These are phyloP conservation scores for Aspergillus uvarum DNA, from an alignment of 2,329 filamentous ascomycete species.

Conservation along the genomic window DNA sequence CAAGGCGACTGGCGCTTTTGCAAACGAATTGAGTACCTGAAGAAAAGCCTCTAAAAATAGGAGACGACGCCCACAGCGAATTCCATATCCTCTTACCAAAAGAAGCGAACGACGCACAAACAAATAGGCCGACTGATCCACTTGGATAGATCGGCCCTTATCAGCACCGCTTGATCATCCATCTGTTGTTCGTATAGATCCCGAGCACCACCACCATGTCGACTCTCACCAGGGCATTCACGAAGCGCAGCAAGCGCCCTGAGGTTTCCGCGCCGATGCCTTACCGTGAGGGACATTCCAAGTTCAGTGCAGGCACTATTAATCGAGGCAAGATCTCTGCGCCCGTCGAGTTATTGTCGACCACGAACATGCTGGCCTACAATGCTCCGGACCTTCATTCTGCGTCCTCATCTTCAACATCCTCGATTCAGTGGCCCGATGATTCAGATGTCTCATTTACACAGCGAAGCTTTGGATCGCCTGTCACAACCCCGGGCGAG, in stretches of 20 bases:
- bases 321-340: slow-evolving; percentile 67
- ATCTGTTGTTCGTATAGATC: neutral
- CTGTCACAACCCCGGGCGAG: slow-evolving; percentile 47
- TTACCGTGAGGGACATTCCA: slow-evolving; percentile 45
- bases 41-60: slow-evolving; percentile 16
- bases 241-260: slow-evolving; percentile 49
- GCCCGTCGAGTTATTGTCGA: slow-evolving; percentile 83
- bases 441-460: slow-evolving; percentile 62
- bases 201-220: slow-evolving; percentile 33
- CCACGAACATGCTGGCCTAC: slow-evolving; percentile 94
- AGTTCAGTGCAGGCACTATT: slow-evolving; percentile 47
- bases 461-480: slow-evolving; percentile 53
- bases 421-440: slow-evolving; percentile 61
- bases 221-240: slow-evolving; percentile 47
- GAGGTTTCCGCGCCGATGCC: slow-evolving; percentile 47
- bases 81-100: slow-evolving; percentile 6
- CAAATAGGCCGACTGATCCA: slow-evolving; percentile 6
- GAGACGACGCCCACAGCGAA: slow-evolving; percentile 11
- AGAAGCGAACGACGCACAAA: slow-evolving; percentile 10
- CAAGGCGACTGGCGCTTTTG: slow-evolving; percentile 11
- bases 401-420: slow-evolving; percentile 50
- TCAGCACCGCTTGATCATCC: slow-evolving; percentile 1
- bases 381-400: slow-evolving; percentile 78
- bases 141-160: neutral
- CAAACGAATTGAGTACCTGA: slow-evolving; percentile 10